Conservation (phyloP, 257 asterid species). For the Verbena officinalis region DNA sequence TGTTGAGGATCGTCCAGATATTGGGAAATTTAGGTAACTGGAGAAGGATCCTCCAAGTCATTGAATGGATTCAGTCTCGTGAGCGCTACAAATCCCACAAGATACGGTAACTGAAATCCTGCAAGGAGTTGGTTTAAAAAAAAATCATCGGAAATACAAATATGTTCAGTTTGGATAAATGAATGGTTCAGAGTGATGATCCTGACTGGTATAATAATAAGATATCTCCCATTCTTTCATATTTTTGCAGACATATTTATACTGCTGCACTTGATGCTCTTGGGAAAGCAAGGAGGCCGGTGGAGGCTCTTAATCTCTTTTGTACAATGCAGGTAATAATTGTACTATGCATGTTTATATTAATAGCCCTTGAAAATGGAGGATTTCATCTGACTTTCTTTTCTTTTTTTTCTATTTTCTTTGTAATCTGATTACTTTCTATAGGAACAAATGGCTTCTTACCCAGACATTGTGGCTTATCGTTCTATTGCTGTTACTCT, state of each 20-base stretch:
- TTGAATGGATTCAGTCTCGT: constrained; percentile 86
- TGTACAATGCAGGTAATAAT: constrained; percentile 71
- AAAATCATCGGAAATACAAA: neutral
- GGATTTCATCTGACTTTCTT: neutral
- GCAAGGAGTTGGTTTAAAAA: constrained; percentile 14
- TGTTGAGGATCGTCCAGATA: constrained; percentile 81
- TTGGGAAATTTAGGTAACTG: constrained; percentile 91
- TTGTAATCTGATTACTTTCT: constrained; percentile 13
- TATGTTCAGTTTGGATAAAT: too few relatives aligned
- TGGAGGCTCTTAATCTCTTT: constrained; percentile 90
- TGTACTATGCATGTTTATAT: constrained; percentile 17
- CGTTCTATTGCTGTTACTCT: constrained; percentile 88
- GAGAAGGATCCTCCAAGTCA: constrained; percentile 91
- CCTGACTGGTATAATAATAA: neutral
- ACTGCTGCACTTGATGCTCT: constrained; percentile 90
- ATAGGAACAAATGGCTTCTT: constrained; percentile 76
- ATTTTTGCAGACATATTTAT: constrained; percentile 57
- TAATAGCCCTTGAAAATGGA: constrained; percentile 16
- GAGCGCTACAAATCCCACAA: constrained; percentile 88
- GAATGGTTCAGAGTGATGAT: neutral
- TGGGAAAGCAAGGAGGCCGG: constrained; percentile 92
- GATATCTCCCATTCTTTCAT: constrained; percentile 8
- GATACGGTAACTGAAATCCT: constrained; percentile 66
- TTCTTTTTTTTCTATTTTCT: constrained; percentile 14
- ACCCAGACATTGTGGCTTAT: constrained; percentile 90